Conservation (phyloP, 2,329 filamentous ascomycete species). For the Huntiella decipiens region DNA sequence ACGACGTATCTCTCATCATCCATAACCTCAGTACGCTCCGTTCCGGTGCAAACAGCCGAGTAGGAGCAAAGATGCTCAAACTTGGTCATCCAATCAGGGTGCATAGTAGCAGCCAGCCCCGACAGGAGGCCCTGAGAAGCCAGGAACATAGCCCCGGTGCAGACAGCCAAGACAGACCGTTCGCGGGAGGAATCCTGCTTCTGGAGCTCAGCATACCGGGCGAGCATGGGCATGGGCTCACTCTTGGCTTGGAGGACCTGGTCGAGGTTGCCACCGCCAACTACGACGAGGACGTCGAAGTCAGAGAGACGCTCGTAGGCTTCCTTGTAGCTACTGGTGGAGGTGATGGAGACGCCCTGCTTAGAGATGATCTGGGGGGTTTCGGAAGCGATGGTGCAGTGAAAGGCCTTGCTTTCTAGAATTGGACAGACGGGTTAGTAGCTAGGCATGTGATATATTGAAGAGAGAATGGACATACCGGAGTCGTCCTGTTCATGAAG, state of each 20-base stretch:
- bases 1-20: conserved; percentile 70
- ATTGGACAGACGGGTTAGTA: conserved; percentile 1
- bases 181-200: conserved; percentile 61
- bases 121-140: conserved; percentile 59
- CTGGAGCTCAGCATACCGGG: conserved; percentile 60
- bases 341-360: conserved; percentile 50
- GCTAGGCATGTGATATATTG: not conserved
- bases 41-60: conserved; percentile 46
- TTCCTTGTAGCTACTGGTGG: conserved; percentile 62
- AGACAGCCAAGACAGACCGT: conserved; percentile 63
- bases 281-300: conserved; percentile 61
- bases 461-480: conserved; percentile 22
- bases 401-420: conserved; percentile 36
- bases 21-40: conserved; percentile 64
- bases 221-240: conserved; percentile 54
- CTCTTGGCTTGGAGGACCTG: conserved; percentile 45
- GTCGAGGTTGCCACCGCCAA: conserved; percentile 46
- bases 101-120: conserved; percentile 64
- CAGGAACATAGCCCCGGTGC: conserved; percentile 61
- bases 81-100: conserved; percentile 60
- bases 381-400: conserved; percentile 33
- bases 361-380: conserved; percentile 36
- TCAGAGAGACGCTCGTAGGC: conserved; percentile 54
- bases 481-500: conserved; percentile 34
- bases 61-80: conserved; percentile 69